Evolutionary conservation across 169 alveolate genomes (phyloP).

Genomic region (Eimeria acervulina): DNA sequence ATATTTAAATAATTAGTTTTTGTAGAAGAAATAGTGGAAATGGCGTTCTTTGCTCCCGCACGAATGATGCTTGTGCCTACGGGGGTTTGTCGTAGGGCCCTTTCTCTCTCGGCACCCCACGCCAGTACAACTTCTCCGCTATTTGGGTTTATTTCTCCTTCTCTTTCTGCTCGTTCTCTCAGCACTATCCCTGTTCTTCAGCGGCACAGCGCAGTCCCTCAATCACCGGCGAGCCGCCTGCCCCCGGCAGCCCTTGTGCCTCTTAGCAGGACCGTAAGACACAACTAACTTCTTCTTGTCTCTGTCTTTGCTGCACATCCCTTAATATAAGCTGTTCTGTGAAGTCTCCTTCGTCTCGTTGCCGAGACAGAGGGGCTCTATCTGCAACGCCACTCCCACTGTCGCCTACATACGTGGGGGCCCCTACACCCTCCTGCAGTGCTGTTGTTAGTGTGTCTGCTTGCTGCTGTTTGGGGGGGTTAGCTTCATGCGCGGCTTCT

Average conservation of each 20-base stretch:
- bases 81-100: constrained; percentile 31
- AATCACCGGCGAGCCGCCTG: background rate
- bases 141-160: background rate
- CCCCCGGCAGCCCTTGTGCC: background rate
- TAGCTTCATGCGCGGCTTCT: too few species aligned
- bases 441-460: too few species aligned
- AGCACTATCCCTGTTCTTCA: constrained; percentile 23
- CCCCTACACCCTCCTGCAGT: background rate
- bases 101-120: background rate
- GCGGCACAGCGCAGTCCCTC: constrained; percentile 15
- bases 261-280: background rate
- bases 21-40: background rate
- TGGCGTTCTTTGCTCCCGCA: background rate
- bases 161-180: constrained; percentile 8
- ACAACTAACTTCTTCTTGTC: background rate
- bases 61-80: background rate
- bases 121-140: background rate
- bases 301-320: background rate
- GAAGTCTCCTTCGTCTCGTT: too few species aligned
- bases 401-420: background rate
- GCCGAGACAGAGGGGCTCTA: too few species aligned
- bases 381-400: background rate
- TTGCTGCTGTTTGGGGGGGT: too few species aligned
- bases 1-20: background rate
- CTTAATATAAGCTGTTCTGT: too few species aligned